Conservation (phyloP, 2,329 filamentous ascomycete species). For the Hypoxylon sp. region DNA sequence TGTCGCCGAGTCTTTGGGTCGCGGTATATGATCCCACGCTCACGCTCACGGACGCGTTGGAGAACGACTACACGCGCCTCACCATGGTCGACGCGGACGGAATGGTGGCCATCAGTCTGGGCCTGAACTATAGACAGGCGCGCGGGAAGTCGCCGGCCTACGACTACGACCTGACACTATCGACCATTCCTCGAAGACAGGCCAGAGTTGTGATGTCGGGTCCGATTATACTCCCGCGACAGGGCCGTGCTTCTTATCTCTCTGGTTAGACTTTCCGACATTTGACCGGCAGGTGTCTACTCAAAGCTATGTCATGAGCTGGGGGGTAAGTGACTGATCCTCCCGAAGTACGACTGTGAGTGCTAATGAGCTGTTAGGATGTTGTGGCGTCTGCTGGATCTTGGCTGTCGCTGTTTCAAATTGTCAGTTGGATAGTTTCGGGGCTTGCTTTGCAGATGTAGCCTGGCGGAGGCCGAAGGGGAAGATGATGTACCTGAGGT, state of each 20-base stretch:
- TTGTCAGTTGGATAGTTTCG: conserved; percentile 15
- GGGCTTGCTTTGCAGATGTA: conserved; percentile 4
- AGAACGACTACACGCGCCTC: conserved; percentile 15
- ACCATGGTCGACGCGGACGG: conserved; percentile 13
- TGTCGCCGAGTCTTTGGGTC: conserved; percentile 10
- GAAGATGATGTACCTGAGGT: not conserved
- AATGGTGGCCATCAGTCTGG: conserved; percentile 4
- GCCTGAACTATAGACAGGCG: conserved; percentile 6
- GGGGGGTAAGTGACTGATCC: not conserved
- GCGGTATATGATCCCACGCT: conserved; percentile 16
- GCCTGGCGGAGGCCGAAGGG: not conserved
- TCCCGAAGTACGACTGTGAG: not conserved
- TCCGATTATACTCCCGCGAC: conserved; percentile 1
- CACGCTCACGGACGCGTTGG: conserved; percentile 1
- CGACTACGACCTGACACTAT: conserved; percentile 7
- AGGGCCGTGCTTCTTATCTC: conserved; percentile 6
- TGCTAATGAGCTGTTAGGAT: not conserved
- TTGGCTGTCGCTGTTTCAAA: conserved; percentile 17
- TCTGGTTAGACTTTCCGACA: conserved; percentile 13
- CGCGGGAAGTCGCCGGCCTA: conserved; percentile 10
- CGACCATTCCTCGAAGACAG: conserved; percentile 1
- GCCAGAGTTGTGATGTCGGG: conserved; percentile 1
- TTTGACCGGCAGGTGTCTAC: conserved; percentile 19
- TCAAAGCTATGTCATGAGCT: conserved; percentile 11
- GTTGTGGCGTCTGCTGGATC: conserved; percentile 15